Percentiles rank a stretch among this genome's conserved stretches.
phyloP scores from a whole-genome alignment of 345 rosid genomes.

The Psidium friedrichsthalianum region DNA sequence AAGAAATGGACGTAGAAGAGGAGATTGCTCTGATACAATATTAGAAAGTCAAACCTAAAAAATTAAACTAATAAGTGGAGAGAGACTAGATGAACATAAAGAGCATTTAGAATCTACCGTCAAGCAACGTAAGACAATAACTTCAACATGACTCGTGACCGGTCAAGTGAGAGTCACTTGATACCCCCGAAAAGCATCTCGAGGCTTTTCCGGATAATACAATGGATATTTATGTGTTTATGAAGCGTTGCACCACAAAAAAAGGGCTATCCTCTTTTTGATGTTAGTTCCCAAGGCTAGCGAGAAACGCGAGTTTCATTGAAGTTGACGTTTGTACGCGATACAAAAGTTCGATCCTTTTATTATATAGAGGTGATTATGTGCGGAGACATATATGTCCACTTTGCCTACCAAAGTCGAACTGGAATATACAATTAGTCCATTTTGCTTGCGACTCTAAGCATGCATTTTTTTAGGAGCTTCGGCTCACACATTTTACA shows the following conservation, averaged over 20 bases:
- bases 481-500: neutral
- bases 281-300: neutral
- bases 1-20: too few relatives aligned
- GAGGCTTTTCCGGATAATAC: neutral
- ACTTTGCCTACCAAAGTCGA: neutral
- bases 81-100: too few relatives aligned
- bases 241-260: neutral
- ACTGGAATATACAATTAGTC: neutral
- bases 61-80: too few relatives aligned
- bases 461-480: neutral
- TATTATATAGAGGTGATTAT: neutral
- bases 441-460: neutral
- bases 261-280: too few relatives aligned
- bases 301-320: neutral
- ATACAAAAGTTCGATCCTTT: neutral
- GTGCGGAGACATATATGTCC: neutral
- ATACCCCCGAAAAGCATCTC: accelerated
- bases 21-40: too few relatives aligned
- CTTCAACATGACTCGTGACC: neutral
- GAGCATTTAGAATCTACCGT: too few relatives aligned
- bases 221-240: neutral
- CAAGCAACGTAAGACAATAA: too few relatives aligned
- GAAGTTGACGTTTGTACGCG: too few relatives aligned
- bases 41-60: too few relatives aligned
- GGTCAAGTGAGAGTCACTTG: neutral